A percentile compares a stretch with the other conserved stretches of the same genome.
Evolutionary conservation across 345 rosid genomes (phyloP).

Genomic region (Chamaenerion angustifolium): DNA sequence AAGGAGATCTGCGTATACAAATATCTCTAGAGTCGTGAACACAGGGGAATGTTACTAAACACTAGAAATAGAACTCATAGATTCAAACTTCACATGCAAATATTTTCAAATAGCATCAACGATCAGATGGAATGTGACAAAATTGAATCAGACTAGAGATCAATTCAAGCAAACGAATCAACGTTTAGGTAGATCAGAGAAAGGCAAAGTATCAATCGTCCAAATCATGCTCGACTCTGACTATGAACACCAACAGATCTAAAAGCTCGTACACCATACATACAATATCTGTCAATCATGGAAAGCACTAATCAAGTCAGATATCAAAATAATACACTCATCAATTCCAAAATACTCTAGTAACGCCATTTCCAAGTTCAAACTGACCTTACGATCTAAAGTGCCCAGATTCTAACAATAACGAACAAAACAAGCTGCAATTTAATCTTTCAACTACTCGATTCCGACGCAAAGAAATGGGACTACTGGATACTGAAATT

Average conservation of each 20-base stretch:
- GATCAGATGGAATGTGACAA: not conserved
- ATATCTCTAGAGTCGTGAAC: too few relatives aligned
- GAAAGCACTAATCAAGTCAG: not conserved
- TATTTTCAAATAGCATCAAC: too few relatives aligned
- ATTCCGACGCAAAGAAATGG: too few relatives aligned
- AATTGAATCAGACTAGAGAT: not conserved
- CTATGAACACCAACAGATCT: slow-evolving; percentile 1
- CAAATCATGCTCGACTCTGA: not conserved
- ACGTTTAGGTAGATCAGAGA: not conserved
- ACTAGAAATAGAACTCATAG: too few relatives aligned
- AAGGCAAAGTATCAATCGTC: not conserved
- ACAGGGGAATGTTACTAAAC: too few relatives aligned
- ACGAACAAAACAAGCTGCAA: too few relatives aligned
- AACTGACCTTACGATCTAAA: not conserved
- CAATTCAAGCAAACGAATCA: not conserved
- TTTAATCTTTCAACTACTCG: too few relatives aligned
- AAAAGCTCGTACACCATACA: not conserved
- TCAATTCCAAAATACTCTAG: not conserved
- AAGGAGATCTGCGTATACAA: too few relatives aligned
- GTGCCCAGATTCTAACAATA: too few relatives aligned
- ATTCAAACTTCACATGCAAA: too few relatives aligned
- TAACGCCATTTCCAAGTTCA: not conserved
- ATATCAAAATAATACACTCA: not conserved
- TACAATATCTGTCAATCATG: slow-evolving; percentile 1
- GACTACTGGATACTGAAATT: too few relatives aligned